Evolutionary conservation across 2,329 filamentous ascomycete species (phyloP).

Genomic region (Scortechinia acanthostroma): DNA sequence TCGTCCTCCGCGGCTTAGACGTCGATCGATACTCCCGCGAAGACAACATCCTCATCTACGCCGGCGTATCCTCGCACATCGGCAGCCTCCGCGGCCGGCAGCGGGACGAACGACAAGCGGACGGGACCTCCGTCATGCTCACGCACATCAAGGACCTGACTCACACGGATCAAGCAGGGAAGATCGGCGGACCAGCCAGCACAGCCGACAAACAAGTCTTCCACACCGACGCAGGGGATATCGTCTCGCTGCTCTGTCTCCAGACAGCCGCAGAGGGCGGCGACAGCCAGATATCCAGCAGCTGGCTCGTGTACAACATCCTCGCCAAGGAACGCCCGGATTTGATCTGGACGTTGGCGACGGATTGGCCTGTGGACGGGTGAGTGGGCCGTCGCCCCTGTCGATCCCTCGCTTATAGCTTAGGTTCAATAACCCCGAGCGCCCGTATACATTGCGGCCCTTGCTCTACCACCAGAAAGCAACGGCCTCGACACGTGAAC

Average conservation of each 20-base stretch:
- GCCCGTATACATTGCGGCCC: neutral
- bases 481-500: conserved; percentile 27
- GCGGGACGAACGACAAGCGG: conserved; percentile 29
- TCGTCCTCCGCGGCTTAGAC: conserved; percentile 29
- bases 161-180: conserved; percentile 18
- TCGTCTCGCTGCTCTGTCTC: conserved; percentile 38
- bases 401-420: no score
- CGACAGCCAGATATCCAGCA: conserved; percentile 40
- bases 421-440: neutral
- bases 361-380: conserved; percentile 26
- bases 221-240: conserved; percentile 46
- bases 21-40: conserved; percentile 21
- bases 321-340: conserved; percentile 41
- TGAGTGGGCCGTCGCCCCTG: no score
- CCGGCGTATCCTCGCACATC: conserved; percentile 30
- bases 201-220: conserved; percentile 53
- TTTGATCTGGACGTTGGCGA: conserved; percentile 37
- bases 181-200: conserved; percentile 49
- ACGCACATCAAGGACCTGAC: conserved; percentile 57
- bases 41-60: conserved; percentile 28
- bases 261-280: conserved; percentile 37
- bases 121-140: conserved; percentile 41
- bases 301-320: conserved; percentile 38
- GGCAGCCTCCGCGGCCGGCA: conserved; percentile 27
- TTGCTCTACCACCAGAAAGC: neutral